Conservation (phyloP, 768 basidiomycete species). For the Boletus sp. region DNA sequence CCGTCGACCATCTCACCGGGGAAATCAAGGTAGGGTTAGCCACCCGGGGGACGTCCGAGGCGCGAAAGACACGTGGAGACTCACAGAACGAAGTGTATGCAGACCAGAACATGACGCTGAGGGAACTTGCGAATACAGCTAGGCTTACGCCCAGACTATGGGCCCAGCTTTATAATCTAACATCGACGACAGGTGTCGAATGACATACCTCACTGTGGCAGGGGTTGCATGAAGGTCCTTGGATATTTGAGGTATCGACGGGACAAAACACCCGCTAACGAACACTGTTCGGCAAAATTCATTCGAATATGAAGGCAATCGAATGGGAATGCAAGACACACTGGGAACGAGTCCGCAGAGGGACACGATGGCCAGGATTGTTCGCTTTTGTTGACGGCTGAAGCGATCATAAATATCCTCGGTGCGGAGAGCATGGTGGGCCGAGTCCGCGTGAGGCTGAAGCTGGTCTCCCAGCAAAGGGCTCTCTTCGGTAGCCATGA, state of each 20-base stretch:
- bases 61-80: slow-evolving; percentile 10
- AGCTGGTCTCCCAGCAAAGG: slow-evolving; percentile 20
- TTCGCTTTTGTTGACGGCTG: slow-evolving; percentile 45
- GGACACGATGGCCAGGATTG: slow-evolving; percentile 57
- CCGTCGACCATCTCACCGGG: slow-evolving; percentile 57
- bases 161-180: neutral
- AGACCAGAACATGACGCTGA: slow-evolving; percentile 52
- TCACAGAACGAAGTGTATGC: slow-evolving; percentile 51
- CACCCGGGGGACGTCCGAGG: too few relatives aligned
- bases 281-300: slow-evolving; percentile 47
- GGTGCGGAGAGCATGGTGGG: neutral
- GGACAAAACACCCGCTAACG: slow-evolving; percentile 66
- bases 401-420: slow-evolving; percentile 60
- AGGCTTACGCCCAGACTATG: slow-evolving; percentile 50
- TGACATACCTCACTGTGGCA: slow-evolving; percentile 51
- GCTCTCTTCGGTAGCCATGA: slow-evolving; percentile 30
- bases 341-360: slow-evolving; percentile 62
- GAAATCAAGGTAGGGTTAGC: neutral
- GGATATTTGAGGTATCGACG: slow-evolving; percentile 73
- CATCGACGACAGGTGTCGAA: neutral
- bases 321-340: slow-evolving; percentile 30
- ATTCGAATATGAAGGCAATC: neutral
- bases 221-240: slow-evolving; percentile 58
- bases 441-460: neutral
- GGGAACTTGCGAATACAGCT: slow-evolving; percentile 39